phyloP scores from a whole-genome alignment of 2,329 filamentous ascomycete genomes.

The Paradendryphiella salina region DNA sequence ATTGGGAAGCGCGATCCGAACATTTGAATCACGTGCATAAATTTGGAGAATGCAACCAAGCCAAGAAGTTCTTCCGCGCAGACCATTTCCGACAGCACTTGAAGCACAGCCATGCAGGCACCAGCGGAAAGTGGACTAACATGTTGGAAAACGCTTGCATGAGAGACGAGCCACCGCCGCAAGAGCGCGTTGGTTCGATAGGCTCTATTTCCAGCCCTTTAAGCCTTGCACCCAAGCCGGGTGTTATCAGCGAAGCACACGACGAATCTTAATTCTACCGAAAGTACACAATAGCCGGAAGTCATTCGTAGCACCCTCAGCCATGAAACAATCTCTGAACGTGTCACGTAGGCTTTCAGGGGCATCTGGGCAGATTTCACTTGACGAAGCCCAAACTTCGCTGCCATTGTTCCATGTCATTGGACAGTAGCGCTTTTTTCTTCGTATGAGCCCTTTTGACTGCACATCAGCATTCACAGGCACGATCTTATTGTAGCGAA shows the following conservation, averaged over 20 bases:
- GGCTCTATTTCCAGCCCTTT: slow-evolving; percentile 38
- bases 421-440: slow-evolving; percentile 5
- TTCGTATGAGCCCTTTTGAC: background rate
- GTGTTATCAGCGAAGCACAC: slow-evolving; percentile 46
- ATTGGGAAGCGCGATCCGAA: slow-evolving; percentile 84
- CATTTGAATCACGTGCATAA: slow-evolving; percentile 93
- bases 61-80: slow-evolving; percentile 96
- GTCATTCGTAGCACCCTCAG: slow-evolving; percentile 5
- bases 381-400: slow-evolving; percentile 3
- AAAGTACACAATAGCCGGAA: background rate
- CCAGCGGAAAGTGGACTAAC: slow-evolving; percentile 98
- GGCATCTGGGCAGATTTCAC: slow-evolving; percentile 6
- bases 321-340: background rate
- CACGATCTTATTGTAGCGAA: slow-evolving; percentile 10
- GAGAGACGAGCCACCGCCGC: slow-evolving; percentile 75
- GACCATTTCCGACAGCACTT: slow-evolving; percentile 98
- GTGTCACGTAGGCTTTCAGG: background rate
- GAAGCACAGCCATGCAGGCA: slow-evolving; percentile 95
- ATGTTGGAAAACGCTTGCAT: slow-evolving; percentile 96
- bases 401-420: background rate
- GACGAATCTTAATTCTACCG: slow-evolving; percentile 40
- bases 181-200: slow-evolving; percentile 45
- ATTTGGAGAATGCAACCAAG: slow-evolving; percentile 95
- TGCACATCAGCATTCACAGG: slow-evolving; percentile 4
- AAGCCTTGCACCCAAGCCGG: slow-evolving; percentile 40